A percentile compares a stretch with the other conserved stretches of the same genome.
Conservation (phyloP, 106 monocot species). For the Chionographis japonica region DNA sequence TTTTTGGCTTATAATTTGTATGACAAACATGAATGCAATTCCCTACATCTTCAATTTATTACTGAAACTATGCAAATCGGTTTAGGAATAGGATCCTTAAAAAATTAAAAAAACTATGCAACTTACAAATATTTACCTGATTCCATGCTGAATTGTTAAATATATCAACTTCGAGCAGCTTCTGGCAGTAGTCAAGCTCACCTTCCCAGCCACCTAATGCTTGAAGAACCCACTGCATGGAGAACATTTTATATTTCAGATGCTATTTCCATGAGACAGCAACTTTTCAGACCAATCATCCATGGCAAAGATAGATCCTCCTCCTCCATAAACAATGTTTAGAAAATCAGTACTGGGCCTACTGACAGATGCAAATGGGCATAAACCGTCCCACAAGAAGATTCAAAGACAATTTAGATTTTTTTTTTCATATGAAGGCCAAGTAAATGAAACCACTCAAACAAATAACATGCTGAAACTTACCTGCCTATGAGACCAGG, state of each 20-base stretch:
- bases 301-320: too few species aligned
- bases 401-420: too few species aligned
- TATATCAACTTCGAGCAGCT: slow-evolving; percentile 72
- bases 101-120: neutral
- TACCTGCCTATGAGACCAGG: slow-evolving; percentile 99
- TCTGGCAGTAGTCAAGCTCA: slow-evolving; percentile 74
- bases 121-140: slow-evolving; percentile 51
- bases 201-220: slow-evolving; percentile 88
- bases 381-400: too few species aligned
- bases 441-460: neutral
- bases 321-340: too few species aligned
- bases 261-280: neutral
- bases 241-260: neutral
- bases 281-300: neutral
- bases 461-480: neutral
- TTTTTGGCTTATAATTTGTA: too few species aligned
- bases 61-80: too few species aligned
- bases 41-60: too few species aligned
- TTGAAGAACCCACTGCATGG: slow-evolving; percentile 89
- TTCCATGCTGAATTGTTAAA: slow-evolving; percentile 99
- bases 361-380: too few species aligned
- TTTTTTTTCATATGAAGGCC: neutral
- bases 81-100: too few species aligned
- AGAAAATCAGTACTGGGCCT: too few species aligned
- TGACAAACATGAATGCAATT: too few species aligned